Evolutionary conservation across 2,329 filamentous ascomycete genomes (phyloP), one percentile per base, ranked within the genome.

Genomic region (Macrophomina phaseolina): DNA sequence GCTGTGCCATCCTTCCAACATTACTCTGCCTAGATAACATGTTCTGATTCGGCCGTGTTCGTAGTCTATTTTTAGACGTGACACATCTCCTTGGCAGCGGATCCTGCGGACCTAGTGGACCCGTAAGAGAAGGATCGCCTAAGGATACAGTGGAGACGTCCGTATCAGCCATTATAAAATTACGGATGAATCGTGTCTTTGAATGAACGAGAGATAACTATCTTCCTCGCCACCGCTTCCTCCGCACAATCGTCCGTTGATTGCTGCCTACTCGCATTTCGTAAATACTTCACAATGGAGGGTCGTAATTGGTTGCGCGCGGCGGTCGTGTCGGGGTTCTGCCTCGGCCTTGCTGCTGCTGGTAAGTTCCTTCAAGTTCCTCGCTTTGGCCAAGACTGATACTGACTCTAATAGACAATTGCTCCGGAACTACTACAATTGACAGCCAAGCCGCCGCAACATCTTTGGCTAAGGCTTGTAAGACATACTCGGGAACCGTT

Each of bases 131-230:
- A 53, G 51, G 51, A 55, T 34, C 53, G 53, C n/a, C 18, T 38
- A 28, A 56, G 36, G 16, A 56, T 60, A 60, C 9, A 45, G 55
- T 60, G 55, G 55, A 60, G 55, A 32, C 55, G 55, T 60, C 18
- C 36, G 40, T 60, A 46, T 60, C 55, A 46, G 14, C n/a, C 23
- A 46, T 60, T 46, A 60, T 60, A 60, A 46, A 18, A 34, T 46
- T 60, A 60, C 40, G 55, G 55, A 60, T 18, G 16, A 32, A 32
- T 46, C 55, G 38, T 28, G 16, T 34, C 55, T 18, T 2, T 5
- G 16, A 45, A 12, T 12, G 40, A 30, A 58, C 23, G 38, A 60
- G 23, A 18, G 23, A 34, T 60, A 46, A 32, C 40, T 34, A 34
- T 34, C 55, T 45, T 60, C 55, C 30, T 60, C 28, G 14, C 55